Base-by-base conservation (phyloP, 768 basidiomycete species). In the Butyriboletus loyo region DNA sequence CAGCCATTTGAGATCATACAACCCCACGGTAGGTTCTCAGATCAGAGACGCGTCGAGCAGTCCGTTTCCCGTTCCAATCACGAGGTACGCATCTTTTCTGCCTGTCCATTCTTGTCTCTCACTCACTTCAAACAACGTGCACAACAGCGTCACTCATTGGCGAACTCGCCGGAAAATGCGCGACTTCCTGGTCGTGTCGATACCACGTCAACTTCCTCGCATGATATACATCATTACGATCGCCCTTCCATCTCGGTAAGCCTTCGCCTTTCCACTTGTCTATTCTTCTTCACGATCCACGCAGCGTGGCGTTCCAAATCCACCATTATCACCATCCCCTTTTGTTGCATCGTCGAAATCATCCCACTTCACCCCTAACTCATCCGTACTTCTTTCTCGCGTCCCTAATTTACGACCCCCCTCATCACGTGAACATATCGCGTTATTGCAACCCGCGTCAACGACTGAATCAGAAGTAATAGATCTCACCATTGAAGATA, bases 401-500 rank as follows among this genome's bases (percentile, higher is more conserved):
- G 24, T 45, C 36, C 52, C 46, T 44, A 48, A 45, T 13, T 32
- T 39, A 14, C 55, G 22, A 30, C 39, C 8, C n/a, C 13, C 44
- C 15, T 49, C 56, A 28, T 51, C 53, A 31, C 46, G 22, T 19
- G 19, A 35, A 47, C 46, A 36, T 10, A 15, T 15, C 35, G 15
- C 10, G 15, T 25, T 14, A 17, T 46, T n/a, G 13, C 49, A 31
- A 32, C 22, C 40, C 31, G 17, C 42, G 25, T 46, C 44, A 3
- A 41, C 30, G 28, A 37, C 19, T 5, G 25, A 56, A 2, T 49
- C 56, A 11, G 58, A 60, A 1, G 44, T 58, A 5, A 66, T 61
- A 50, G 60, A 65, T 50, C 65, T 60, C 53, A 65, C 58, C 35
- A 30, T 46, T 19, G 56, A 51, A 22, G 62, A 69, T 59, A 61